These are phyloP conservation scores for Pseudogymnoascus sp. DNA, from an alignment of 2,329 filamentous ascomycete species.

Conservation along the genomic window DNA sequence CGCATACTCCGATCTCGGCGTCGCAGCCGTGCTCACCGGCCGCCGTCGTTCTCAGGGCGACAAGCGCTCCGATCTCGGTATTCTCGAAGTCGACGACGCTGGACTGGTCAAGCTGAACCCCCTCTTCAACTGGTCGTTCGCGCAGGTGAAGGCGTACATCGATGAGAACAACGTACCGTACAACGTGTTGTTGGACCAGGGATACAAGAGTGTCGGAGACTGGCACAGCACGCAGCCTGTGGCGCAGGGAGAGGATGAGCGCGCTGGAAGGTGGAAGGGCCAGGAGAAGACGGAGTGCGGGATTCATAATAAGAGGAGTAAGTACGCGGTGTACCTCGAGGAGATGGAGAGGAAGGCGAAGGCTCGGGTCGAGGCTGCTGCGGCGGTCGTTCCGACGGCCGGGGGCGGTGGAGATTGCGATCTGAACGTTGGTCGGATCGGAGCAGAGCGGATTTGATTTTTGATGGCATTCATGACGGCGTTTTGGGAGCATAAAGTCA, in stretches of 20 bases:
- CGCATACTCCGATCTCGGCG: slow-evolving; percentile 79
- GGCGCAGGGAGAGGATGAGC: slow-evolving; percentile 86
- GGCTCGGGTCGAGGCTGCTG: slow-evolving; percentile 19
- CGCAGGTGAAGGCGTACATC: slow-evolving; percentile 83
- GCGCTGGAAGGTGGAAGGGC: slow-evolving; percentile 94
- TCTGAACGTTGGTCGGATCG: background rate
- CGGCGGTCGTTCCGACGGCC: background rate
- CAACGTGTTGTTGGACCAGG: slow-evolving; percentile 81
- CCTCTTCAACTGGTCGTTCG: slow-evolving; percentile 87
- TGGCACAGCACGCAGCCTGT: slow-evolving; percentile 96
- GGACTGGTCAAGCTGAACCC: slow-evolving; percentile 97
- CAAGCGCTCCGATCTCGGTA: slow-evolving; percentile 80
- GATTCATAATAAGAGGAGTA: slow-evolving; percentile 95
- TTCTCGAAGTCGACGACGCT: slow-evolving; percentile 83
- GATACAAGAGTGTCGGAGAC: slow-evolving; percentile 98
- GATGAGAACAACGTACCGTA: slow-evolving; percentile 83
- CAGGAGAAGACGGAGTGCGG: slow-evolving; percentile 95
- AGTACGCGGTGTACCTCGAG: slow-evolving; percentile 69
- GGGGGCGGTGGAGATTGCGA: background rate
- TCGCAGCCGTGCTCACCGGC: slow-evolving; percentile 86
- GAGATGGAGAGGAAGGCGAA: slow-evolving; percentile 29
- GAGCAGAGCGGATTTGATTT: background rate
- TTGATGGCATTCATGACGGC: slow-evolving; percentile 3
- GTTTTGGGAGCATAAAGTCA: background rate
- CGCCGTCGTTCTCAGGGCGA: slow-evolving; percentile 88